Percentiles rank a stretch among this genome's conserved stretches.
Conservation (phyloP, 1,284 basidiomycete species). For the Cystobasidiaceae sp. region DNA sequence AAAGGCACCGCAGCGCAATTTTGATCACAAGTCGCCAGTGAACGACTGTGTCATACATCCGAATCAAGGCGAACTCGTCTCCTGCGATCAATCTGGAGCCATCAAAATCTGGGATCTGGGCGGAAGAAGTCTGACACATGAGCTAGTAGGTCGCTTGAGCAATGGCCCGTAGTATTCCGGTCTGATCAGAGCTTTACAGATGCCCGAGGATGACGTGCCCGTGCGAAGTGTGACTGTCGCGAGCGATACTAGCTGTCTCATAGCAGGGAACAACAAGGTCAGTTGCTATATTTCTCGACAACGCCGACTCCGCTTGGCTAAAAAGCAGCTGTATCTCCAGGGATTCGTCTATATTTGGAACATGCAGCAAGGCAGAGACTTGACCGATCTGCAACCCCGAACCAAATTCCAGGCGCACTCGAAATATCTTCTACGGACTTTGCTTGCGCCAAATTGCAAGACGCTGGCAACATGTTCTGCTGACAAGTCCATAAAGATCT, state of each 20-base stretch:
- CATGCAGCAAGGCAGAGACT: slow-evolving; percentile 66
- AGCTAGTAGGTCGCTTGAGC: slow-evolving; percentile 59
- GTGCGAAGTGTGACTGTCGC: slow-evolving; percentile 93
- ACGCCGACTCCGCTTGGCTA: too few relatives aligned
- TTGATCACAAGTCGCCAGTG: slow-evolving; percentile 59
- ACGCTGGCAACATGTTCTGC: slow-evolving; percentile 95
- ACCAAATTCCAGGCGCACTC: slow-evolving; percentile 91
- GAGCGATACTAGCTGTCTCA: slow-evolving; percentile 88
- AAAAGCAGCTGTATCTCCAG: slow-evolving; percentile 50
- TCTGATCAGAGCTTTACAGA: slow-evolving; percentile 53
- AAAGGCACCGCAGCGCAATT: slow-evolving; percentile 50
- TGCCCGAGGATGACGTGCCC: slow-evolving; percentile 89
- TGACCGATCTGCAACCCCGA: slow-evolving; percentile 77
- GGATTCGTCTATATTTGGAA: slow-evolving; percentile 96
- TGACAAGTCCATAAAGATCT: slow-evolving; percentile 96
- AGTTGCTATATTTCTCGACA: background rate
- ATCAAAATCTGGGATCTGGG: slow-evolving; percentile 99
- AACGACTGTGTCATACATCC: slow-evolving; percentile 98
- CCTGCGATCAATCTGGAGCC: slow-evolving; percentile 96
- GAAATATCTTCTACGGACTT: slow-evolving; percentile 87
- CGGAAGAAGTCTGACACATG: slow-evolving; percentile 94
- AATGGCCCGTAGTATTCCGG: background rate
- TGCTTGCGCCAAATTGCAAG: slow-evolving; percentile 91
- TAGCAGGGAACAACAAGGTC: slow-evolving; percentile 97
- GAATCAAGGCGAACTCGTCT: slow-evolving; percentile 97